Percentiles rank a stretch among this genome's conserved stretches.
Evolutionary conservation across 139 green algal genomes (phyloP).

Genomic region (Micromonas pusilla): DNA sequence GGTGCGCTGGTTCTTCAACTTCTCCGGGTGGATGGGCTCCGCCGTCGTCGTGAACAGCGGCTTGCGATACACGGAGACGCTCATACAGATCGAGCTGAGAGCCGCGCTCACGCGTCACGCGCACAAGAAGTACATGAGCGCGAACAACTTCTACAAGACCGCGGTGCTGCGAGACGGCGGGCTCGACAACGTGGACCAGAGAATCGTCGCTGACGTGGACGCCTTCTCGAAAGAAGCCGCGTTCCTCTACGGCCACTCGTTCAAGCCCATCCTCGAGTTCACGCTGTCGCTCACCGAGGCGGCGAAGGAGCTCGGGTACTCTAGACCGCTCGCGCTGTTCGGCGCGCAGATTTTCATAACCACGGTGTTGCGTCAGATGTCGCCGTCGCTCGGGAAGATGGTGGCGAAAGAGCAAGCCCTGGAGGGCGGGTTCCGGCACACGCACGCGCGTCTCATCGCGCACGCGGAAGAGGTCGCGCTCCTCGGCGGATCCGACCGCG

Average conservation of each 20-base stretch:
- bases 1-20: slow-evolving; percentile 29
- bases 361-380: slow-evolving; percentile 21
- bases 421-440: slow-evolving; percentile 28
- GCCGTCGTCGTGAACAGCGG: slow-evolving; percentile 28
- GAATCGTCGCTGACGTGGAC: slow-evolving; percentile 36
- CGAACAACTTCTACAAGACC: slow-evolving; percentile 35
- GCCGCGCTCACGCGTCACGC: slow-evolving; percentile 25
- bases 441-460: slow-evolving; percentile 28
- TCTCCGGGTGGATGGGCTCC: slow-evolving; percentile 23
- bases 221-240: slow-evolving; percentile 22
- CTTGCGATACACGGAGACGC: slow-evolving; percentile 22
- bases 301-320: slow-evolving; percentile 32
- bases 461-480: slow-evolving; percentile 37
- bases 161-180: slow-evolving; percentile 26
- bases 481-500: slow-evolving; percentile 19
- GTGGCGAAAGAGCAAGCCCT: slow-evolving; percentile 22
- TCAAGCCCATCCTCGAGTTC: slow-evolving; percentile 39
- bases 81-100: slow-evolving; percentile 29
- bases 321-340: slow-evolving; percentile 26
- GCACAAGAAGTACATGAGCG: slow-evolving; percentile 34
- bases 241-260: slow-evolving; percentile 30
- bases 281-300: slow-evolving; percentile 30
- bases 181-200: slow-evolving; percentile 32
- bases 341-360: slow-evolving; percentile 26
- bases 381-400: slow-evolving; percentile 27